A percentile compares a stretch with the other conserved stretches of the same genome.
Evolutionary conservation across 257 asterid genomes (phyloP).

Genomic region (Plantago elongata): DNA sequence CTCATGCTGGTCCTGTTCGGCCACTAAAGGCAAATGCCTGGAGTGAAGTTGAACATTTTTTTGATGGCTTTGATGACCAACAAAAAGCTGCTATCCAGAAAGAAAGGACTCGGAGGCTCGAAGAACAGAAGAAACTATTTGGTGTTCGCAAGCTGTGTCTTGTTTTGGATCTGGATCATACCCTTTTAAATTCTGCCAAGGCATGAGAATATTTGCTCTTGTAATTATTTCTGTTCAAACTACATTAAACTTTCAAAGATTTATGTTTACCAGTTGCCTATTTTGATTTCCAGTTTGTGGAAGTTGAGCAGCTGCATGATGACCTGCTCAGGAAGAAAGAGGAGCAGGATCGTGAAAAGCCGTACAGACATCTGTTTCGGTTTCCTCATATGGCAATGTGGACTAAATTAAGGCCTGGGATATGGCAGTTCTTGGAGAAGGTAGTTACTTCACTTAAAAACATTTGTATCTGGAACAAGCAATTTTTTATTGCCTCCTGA

Average conservation of each 20-base stretch:
- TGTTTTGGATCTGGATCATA: constrained; percentile 97
- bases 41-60: constrained; percentile 79
- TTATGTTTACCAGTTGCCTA: constrained; percentile 11
- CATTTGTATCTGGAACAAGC: too few species aligned
- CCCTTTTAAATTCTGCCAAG: constrained; percentile 96
- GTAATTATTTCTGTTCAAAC: constrained; percentile 9
- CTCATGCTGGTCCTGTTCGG: constrained; percentile 45
- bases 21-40: constrained; percentile 66
- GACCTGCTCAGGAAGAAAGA: constrained; percentile 92
- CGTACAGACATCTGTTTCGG: constrained; percentile 74
- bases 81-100: constrained; percentile 88
- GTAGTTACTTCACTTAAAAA: constrained; percentile 25
- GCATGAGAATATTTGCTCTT: constrained; percentile 30
- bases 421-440: constrained; percentile 98
- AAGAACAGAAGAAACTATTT: constrained; percentile 90
- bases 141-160: constrained; percentile 81
- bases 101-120: constrained; percentile 91
- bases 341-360: constrained; percentile 86
- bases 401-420: constrained; percentile 98
- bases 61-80: constrained; percentile 81
- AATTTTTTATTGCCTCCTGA: constrained; percentile 8
- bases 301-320: constrained; percentile 77
- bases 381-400: constrained; percentile 99
- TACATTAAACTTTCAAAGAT: neutral
- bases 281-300: constrained; percentile 62